Base-by-base conservation (phyloP, 78 protist genomes). In the Anaeramoeba ignava region DNA sequence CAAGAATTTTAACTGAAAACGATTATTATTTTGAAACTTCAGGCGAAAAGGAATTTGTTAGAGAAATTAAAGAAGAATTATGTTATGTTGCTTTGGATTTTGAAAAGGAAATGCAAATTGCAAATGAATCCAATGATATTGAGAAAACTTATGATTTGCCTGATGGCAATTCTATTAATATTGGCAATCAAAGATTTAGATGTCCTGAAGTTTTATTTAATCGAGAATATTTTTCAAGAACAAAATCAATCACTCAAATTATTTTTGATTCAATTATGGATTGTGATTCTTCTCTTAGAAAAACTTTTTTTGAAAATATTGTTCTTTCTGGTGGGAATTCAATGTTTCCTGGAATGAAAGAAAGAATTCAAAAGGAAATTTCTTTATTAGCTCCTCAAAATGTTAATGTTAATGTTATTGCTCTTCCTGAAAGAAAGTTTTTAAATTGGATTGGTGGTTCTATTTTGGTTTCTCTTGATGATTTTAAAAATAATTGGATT, bases 201-300 rank as follows among this genome's bases (percentile, higher is more conserved):
- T n/a, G n/a, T n/a, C n/a, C n/a, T n/a, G n/a, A n/a, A n/a, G n/a
- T n/a, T n/a, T n/a, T n/a, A n/a, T n/a, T n/a, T n/a, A n/a, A n/a
- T n/a, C n/a, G n/a, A n/a, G n/a, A n/a, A n/a, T n/a, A n/a, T n/a
- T n/a, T n/a, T n/a, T n/a, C n/a, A n/a, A n/a, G n/a, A n/a, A n/a
- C n/a, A n/a, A 54, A 54, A 54, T 8, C 36, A 54, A 54, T 54
- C 73, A 8, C 8, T 17, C 36, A 54, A 54, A 27, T 54, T 27
- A 54, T 54, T 27, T 27, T 27, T 17, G 73, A 54, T 27, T 27
- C 73, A 54, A 54, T 54, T 54, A 8, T 78, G 78, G 40, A 79
- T 67, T 85, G 87, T 79, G 87, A 85, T 79, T 1, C 81, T 31
- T 81, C 78, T 82, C 38, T 85, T 78, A 78, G 79, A 79, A 85